phyloP scores from a whole-genome alignment of 1,284 basidiomycete genomes.

The Microbotryum violaceum region DNA sequence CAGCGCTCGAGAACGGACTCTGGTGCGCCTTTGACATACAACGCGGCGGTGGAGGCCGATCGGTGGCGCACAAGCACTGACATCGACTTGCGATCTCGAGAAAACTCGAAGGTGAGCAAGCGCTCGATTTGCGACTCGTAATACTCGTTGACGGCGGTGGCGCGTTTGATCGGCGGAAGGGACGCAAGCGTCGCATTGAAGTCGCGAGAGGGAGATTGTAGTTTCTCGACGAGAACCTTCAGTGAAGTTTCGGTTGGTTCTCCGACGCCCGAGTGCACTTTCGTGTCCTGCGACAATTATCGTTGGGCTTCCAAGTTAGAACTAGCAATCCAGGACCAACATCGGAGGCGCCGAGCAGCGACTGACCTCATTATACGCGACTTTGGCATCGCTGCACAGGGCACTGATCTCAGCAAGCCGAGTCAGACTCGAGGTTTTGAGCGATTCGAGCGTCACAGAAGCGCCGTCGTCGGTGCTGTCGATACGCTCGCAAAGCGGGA shows the following conservation, averaged over 20 bases:
- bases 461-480: not conserved
- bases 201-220: slow-evolving; percentile 45
- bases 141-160: slow-evolving; percentile 74
- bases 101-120: slow-evolving; percentile 91
- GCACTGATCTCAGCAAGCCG: slow-evolving; percentile 79
- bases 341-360: slow-evolving; percentile 6
- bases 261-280: slow-evolving; percentile 72
- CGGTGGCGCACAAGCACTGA: slow-evolving; percentile 69
- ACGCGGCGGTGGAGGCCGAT: slow-evolving; percentile 46
- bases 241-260: slow-evolving; percentile 96
- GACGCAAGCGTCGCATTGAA: slow-evolving; percentile 51
- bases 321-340: not conserved
- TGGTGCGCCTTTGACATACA: slow-evolving; percentile 92
- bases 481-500: not conserved
- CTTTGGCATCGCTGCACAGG: slow-evolving; percentile 86
- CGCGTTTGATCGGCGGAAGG: slow-evolving; percentile 57
- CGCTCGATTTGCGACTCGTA: slow-evolving; percentile 67
- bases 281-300: slow-evolving; percentile 57
- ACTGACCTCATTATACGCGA: slow-evolving; percentile 64
- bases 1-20: slow-evolving; percentile 89
- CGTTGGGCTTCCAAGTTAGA: slow-evolving; percentile 1
- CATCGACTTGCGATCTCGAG: slow-evolving; percentile 98
- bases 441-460: slow-evolving; percentile 12
- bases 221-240: slow-evolving; percentile 86
- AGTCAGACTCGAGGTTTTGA: slow-evolving; percentile 47